phyloP scores from a whole-genome alignment of 164 flowering plant genomes.

The Vitis vinifera region ASM3070453v1 NC_081809.1:10874501-10875000 shows the following conservation, averaged over 20 bases:
- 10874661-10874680: conserved; percentile 77
- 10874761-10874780: not conserved
- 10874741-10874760: too few species aligned
- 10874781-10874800: conserved; percentile 40
- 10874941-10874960: conserved; percentile 74
- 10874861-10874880: not conserved
- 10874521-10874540: conserved; percentile 93
- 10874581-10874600: not conserved
- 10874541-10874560: conserved; percentile 97
- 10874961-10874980: conserved; percentile 76
- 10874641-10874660: conserved; percentile 88
- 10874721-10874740: not conserved
- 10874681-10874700: conserved; percentile 89
- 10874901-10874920: not conserved
- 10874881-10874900: not conserved
- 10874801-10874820: conserved; percentile 93
- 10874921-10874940: conserved; percentile 36
- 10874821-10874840: conserved; percentile 88
- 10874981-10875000: conserved; percentile 87
- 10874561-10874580: conserved; percentile 43
- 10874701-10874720: conserved; percentile 59
- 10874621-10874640: conserved; percentile 14
- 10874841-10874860: conserved; percentile 86
- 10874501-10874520: conserved; percentile 95
- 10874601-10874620: conserved; percentile 52